Conservation (phyloP, 805 yeast genomes). For the Candida adriatica region DNA sequence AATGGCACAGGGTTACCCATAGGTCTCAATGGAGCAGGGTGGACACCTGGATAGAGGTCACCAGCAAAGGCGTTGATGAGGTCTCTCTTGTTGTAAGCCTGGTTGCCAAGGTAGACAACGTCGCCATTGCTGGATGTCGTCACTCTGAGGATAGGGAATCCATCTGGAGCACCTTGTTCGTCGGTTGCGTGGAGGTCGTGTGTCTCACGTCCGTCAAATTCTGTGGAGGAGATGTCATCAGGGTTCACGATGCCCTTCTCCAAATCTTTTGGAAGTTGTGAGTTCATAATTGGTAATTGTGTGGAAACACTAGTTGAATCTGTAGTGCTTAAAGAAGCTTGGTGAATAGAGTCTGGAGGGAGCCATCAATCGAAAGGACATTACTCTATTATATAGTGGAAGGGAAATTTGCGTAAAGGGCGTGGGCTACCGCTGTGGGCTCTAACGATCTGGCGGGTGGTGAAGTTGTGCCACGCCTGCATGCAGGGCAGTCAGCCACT, state of each 20-base stretch:
- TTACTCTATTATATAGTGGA: no score
- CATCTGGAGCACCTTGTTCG: no score
- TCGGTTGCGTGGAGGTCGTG: constrained; percentile 6
- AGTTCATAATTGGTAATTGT: no score
- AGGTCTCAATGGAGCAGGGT: constrained; percentile 40
- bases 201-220: constrained; percentile 11
- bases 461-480: no score
- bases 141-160: constrained; percentile 15
- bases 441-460: no score
- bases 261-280: constrained; percentile 11
- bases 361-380: no score
- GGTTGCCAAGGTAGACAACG: constrained; percentile 32
- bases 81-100: constrained; percentile 43
- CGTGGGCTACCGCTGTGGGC: no score
- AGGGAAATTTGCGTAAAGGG: no score
- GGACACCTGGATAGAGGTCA: constrained; percentile 36
- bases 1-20: constrained; percentile 74
- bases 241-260: constrained; percentile 15
- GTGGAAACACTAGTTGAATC: no score
- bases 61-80: constrained; percentile 62
- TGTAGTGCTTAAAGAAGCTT: no score
- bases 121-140: constrained; percentile 29
- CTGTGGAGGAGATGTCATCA: constrained; percentile 15
- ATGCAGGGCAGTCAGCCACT: no score
- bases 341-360: no score